phyloP scores from a whole-genome alignment of 2,329 filamentous ascomycete species.

The Nemania sp. region DNA sequence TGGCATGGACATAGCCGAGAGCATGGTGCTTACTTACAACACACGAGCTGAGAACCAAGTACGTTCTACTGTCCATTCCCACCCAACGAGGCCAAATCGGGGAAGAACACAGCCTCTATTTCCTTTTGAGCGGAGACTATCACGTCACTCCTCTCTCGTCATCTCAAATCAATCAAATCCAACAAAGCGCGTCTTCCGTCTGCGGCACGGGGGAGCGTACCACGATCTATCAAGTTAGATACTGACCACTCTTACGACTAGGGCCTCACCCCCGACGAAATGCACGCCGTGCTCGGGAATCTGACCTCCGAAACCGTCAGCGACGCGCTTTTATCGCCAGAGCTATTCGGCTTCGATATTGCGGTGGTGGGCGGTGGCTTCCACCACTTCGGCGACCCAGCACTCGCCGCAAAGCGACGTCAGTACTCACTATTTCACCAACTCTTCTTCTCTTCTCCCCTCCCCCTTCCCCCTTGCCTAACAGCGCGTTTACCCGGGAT shows the following conservation, averaged over 20 bases:
- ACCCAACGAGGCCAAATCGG: no score
- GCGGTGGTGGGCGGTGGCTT: constrained; percentile 65
- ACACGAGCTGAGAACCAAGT: constrained; percentile 58
- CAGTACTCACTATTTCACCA: no score
- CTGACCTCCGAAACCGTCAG: constrained; percentile 51
- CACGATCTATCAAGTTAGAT: background rate
- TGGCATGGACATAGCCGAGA: constrained; percentile 71
- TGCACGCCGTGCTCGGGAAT: constrained; percentile 62
- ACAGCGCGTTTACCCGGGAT: no score
- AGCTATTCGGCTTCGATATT: constrained; percentile 72
- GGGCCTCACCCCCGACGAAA: constrained; percentile 55
- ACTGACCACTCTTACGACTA: constrained; percentile 29
- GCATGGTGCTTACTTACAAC: constrained; percentile 73
- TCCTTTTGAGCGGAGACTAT: no score
- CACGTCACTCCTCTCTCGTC: no score
- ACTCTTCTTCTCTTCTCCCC: background rate
- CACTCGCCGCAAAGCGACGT: constrained; percentile 40
- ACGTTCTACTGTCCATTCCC: constrained; percentile 13
- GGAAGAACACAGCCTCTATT: no score
- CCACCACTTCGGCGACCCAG: constrained; percentile 70
- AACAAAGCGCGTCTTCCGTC: no score
- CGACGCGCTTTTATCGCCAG: constrained; percentile 59
- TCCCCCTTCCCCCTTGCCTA: background rate
- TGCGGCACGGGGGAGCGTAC: no score
- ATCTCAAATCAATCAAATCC: no score